phyloP scores from a whole-genome alignment of 1,139 yeast species.

The Lodderomyces oxycetoniae region DNA sequence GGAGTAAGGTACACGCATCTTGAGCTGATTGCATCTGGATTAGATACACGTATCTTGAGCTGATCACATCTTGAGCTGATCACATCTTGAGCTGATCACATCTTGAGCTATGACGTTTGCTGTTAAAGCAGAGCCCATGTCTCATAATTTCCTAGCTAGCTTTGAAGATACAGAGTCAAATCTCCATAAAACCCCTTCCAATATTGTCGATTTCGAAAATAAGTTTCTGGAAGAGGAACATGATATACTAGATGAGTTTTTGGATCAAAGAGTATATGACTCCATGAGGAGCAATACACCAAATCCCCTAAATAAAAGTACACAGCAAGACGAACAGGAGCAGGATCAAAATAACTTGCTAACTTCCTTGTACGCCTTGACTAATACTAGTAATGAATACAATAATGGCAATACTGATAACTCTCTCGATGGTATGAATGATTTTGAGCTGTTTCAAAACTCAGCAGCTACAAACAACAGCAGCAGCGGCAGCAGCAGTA shows the following conservation, averaged over 20 bases:
- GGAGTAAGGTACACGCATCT: too few relatives aligned
- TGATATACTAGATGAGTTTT: constrained; percentile 50
- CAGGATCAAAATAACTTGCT: constrained; percentile 13
- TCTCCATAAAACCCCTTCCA: too few relatives aligned
- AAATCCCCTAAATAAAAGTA: not conserved
- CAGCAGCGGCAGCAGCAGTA: constrained; percentile 13
- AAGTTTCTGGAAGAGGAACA: constrained; percentile 22
- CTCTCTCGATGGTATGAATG: constrained; percentile 7
- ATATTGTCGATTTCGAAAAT: too few relatives aligned
- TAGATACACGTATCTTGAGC: too few relatives aligned
- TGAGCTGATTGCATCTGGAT: too few relatives aligned
- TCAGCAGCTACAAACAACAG: not conserved
- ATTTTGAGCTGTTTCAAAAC: constrained; percentile 3
- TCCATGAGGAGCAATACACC: constrained; percentile 28
- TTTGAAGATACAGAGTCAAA: not conserved
- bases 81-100: too few relatives aligned
- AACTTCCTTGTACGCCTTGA: constrained; percentile 15
- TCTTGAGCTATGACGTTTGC: constrained; percentile 6
- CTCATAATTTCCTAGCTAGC: not conserved
- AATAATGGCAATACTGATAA: not conserved
- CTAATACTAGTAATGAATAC: constrained; percentile 4
- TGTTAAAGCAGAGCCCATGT: constrained; percentile 1
- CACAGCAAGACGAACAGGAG: not conserved
- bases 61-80: too few relatives aligned
- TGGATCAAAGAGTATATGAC: constrained; percentile 54